Evolutionary conservation across 1,284 basidiomycete species (phyloP).

Genomic region (Marasmius oreades): DNA sequence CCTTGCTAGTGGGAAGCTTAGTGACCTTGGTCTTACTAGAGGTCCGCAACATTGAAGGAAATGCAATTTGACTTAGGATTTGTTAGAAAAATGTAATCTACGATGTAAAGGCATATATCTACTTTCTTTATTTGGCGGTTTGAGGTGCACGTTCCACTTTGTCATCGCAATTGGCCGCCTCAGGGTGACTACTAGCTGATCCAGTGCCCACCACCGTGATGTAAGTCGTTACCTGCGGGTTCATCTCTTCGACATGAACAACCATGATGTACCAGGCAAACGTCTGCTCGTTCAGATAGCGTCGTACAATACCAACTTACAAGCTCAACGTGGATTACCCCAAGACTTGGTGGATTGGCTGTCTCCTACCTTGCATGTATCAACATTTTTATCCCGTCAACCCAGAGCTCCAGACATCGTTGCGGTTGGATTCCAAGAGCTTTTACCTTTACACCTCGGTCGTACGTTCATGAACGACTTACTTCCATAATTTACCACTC

Average conservation of each 20-base stretch:
- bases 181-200: too few species aligned
- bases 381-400: conserved; percentile 60
- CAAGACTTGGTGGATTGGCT: conserved; percentile 86
- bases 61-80: too few species aligned
- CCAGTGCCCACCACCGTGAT: too few species aligned
- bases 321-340: conserved; percentile 27
- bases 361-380: conserved; percentile 71
- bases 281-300: conserved; percentile 74
- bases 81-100: too few species aligned
- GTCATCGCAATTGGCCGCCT: too few species aligned
- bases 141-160: too few species aligned
- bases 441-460: conserved; percentile 79
- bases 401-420: conserved; percentile 75
- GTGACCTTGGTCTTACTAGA: conserved; percentile 60
- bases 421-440: conserved; percentile 87
- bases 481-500: conserved; percentile 11
- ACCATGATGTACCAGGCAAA: conserved; percentile 18
- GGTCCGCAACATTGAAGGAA: conserved; percentile 27
- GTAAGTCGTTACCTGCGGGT: too few species aligned
- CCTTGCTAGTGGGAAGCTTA: conserved; percentile 63
- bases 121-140: too few species aligned
- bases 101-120: too few species aligned
- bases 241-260: neutral
- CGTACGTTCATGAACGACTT: conserved; percentile 42
- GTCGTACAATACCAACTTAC: conserved; percentile 83